These are phyloP conservation scores for Cubamyces sp. DNA, from an alignment of 768 basidiomycete genomes.

Conservation along the genomic window DNA sequence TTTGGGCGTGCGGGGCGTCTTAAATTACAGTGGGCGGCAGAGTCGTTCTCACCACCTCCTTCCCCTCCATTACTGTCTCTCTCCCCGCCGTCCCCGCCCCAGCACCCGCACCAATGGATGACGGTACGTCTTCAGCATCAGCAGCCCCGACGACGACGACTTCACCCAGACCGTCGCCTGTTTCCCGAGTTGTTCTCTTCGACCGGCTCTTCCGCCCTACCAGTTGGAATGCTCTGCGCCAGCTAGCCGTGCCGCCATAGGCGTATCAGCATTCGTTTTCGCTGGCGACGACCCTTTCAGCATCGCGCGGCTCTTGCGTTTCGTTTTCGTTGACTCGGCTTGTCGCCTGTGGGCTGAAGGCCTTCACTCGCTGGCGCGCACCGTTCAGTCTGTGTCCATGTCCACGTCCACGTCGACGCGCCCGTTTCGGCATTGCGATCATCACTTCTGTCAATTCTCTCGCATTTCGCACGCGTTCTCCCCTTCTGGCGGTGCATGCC, in stretches of 20 bases:
- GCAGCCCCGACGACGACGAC: constrained; percentile 62
- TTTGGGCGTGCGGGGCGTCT: constrained; percentile 26
- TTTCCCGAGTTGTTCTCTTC: constrained; percentile 17
- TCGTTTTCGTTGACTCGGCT: constrained; percentile 15
- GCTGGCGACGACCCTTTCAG: constrained; percentile 28
- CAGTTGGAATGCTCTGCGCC: constrained; percentile 13
- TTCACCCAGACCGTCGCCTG: constrained; percentile 34
- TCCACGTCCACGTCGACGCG: constrained; percentile 20
- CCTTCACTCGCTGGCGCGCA: constrained; percentile 22
- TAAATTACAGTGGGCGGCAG: constrained; percentile 18
- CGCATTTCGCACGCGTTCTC: constrained; percentile 18
- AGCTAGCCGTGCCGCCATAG: constrained; percentile 17
- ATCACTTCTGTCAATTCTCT: neutral
- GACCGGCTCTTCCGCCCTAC: constrained; percentile 12
- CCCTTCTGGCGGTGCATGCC: constrained; percentile 22
- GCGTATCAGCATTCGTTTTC: constrained; percentile 30
- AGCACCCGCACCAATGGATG: constrained; percentile 51
- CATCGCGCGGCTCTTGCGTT: constrained; percentile 6
- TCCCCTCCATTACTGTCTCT: constrained; percentile 26
- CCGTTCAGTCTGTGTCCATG: constrained; percentile 11
- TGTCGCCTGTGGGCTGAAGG: constrained; percentile 37
- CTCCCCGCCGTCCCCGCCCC: constrained; percentile 29
- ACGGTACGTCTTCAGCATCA: constrained; percentile 87
- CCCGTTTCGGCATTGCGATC: constrained; percentile 17
- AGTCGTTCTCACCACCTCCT: constrained; percentile 30